These are phyloP conservation scores for Nannochloris sp. DNA, from an alignment of 139 green algal genomes.

Conservation along the genomic window DNA sequence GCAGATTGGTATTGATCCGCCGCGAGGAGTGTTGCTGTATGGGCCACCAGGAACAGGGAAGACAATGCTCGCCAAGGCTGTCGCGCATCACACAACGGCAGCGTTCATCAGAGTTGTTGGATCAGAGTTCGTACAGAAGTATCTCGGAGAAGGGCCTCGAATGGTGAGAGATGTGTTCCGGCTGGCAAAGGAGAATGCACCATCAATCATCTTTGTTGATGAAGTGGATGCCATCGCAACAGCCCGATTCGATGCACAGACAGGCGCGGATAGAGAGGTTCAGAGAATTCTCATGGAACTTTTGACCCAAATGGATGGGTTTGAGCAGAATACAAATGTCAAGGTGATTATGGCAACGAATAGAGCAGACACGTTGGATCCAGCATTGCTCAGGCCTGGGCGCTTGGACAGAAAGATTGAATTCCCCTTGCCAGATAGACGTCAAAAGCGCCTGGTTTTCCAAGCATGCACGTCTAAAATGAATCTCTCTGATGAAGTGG, in stretches of 20 bases:
- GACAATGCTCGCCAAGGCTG: conserved; percentile 93
- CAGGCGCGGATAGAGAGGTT: conserved; percentile 90
- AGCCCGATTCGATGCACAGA: conserved; percentile 95
- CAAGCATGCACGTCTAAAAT: conserved; percentile 96
- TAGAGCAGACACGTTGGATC: conserved; percentile 93
- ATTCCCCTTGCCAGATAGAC: conserved; percentile 93
- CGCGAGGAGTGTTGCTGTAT: conserved; percentile 93
- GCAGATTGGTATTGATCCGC: conserved; percentile 93
- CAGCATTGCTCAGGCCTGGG: conserved; percentile 90
- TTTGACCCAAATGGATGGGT: conserved; percentile 98
- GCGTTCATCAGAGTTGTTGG: conserved; percentile 96
- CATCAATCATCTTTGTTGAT: conserved; percentile 98
- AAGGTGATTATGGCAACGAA: conserved; percentile 99
- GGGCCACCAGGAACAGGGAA: conserved; percentile 86
- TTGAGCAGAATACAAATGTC: conserved; percentile 93
- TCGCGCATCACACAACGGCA: conserved; percentile 95
- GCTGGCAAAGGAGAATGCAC: conserved; percentile 95
- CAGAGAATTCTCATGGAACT: conserved; percentile 99
- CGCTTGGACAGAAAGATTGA: conserved; percentile 99
- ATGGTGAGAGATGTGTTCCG: conserved; percentile 99
- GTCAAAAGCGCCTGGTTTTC: conserved; percentile 98
- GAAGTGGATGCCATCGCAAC: conserved; percentile 97
- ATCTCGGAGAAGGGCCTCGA: conserved; percentile 93
- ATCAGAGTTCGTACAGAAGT: conserved; percentile 99
- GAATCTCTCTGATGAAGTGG: conserved; percentile 97